Conservation (phyloP, 805 yeast species). For the Sporopachydermia lactativora region DNA sequence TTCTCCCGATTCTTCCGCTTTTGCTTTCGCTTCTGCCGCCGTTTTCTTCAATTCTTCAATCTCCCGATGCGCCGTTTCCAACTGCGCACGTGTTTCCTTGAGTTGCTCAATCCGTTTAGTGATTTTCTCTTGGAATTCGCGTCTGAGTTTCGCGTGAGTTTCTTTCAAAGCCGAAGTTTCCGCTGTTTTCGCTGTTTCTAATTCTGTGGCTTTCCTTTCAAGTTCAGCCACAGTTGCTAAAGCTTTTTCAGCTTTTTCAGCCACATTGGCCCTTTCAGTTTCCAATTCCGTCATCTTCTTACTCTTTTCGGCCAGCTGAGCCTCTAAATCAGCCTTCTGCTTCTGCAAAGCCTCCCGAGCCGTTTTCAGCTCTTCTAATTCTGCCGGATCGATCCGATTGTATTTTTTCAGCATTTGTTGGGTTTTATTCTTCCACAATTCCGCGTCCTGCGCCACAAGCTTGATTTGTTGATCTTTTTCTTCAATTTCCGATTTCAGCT, state of each 20-base stretch:
- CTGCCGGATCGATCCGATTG: slow-evolving; percentile 34
- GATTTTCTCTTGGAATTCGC: slow-evolving; percentile 13
- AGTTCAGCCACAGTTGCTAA: not conserved
- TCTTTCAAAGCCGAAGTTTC: slow-evolving; percentile 6
- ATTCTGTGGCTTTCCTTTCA: not conserved
- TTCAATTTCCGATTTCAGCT: slow-evolving; percentile 26
- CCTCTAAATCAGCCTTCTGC: slow-evolving; percentile 11
- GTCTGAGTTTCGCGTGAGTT: slow-evolving; percentile 8
- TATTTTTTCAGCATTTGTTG: slow-evolving; percentile 31
- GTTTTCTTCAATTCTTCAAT: slow-evolving; percentile 10
- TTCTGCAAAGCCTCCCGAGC: slow-evolving; percentile 11
- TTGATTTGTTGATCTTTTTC: slow-evolving; percentile 36
- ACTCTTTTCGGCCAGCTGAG: slow-evolving; percentile 8
- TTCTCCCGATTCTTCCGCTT: slow-evolving; percentile 13
- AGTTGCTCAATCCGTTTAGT: slow-evolving; percentile 6
- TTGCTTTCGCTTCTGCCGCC: slow-evolving; percentile 9
- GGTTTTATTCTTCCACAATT: slow-evolving; percentile 42
- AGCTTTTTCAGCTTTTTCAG: slow-evolving; percentile 5
- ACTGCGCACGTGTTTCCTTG: not conserved
- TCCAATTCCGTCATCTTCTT: slow-evolving; percentile 2
- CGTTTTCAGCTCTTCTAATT: slow-evolving; percentile 23
- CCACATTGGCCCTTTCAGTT: slow-evolving; percentile 5
- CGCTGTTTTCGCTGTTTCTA: not conserved
- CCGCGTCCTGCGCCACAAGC: slow-evolving; percentile 36
- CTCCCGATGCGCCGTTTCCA: slow-evolving; percentile 6